These are phyloP conservation scores for Schoenoplectus triqueter DNA, from an alignment of 202 grass and related monocot species.

Conservation along the genomic window DNA sequence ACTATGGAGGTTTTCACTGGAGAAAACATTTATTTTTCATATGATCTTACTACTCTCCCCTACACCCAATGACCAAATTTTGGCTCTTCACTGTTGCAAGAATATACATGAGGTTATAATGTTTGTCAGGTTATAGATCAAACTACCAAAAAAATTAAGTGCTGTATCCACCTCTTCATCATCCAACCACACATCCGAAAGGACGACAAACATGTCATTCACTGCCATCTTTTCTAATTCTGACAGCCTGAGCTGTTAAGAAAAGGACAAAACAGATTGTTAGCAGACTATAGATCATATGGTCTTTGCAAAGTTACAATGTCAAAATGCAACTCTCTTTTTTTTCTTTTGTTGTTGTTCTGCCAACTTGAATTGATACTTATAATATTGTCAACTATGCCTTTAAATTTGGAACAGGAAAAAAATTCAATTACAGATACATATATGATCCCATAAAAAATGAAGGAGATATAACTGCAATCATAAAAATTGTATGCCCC, in stretches of 20 bases:
- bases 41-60: neutral
- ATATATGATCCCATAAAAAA: neutral
- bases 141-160: constrained; percentile 38
- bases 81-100: constrained; percentile 3
- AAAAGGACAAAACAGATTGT: constrained; percentile 40
- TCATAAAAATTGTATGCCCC: neutral
- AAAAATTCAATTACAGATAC: neutral
- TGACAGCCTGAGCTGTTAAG: constrained; percentile 64
- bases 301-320: constrained; percentile 1
- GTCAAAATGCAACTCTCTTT: neutral
- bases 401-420: neutral
- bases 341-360: neutral
- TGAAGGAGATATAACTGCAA: neutral
- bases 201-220: constrained; percentile 98
- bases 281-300: constrained; percentile 25
- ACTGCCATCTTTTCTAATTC: constrained; percentile 76
- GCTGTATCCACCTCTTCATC: constrained; percentile 71
- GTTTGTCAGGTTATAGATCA: constrained; percentile 2
- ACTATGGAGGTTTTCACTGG: neutral
- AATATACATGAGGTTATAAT: too few species aligned
- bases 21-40: neutral
- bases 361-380: constrained; percentile 5
- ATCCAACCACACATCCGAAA: constrained; percentile 96
- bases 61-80: neutral
- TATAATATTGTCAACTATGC: neutral